These are phyloP conservation scores for Xylaria cubensis DNA, from an alignment of 495 filamentous ascomycete species.

Conservation along the genomic window DNA sequence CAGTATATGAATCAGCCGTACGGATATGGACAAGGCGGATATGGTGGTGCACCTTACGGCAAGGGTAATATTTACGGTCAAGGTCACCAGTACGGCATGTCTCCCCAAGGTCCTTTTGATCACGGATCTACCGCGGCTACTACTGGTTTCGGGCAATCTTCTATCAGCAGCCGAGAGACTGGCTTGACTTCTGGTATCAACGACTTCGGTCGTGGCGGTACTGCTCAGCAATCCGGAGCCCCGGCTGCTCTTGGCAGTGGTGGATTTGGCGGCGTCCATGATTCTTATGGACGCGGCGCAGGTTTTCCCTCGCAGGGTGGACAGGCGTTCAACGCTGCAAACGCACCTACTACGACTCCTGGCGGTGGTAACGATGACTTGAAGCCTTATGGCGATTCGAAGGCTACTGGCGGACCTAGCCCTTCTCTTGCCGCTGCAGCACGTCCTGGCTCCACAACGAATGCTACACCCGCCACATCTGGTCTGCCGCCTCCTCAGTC, in stretches of 20 bases:
- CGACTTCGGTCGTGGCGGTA: constrained; percentile 79
- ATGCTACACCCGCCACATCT: constrained; percentile 68
- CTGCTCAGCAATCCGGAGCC: constrained; percentile 69
- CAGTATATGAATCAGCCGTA: constrained; percentile 78
- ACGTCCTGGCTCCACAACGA: constrained; percentile 85
- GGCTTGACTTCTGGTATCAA: constrained; percentile 61
- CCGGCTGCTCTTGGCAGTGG: constrained; percentile 68
- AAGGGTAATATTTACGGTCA: constrained; percentile 84
- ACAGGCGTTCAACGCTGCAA: constrained; percentile 71
- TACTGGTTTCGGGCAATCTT: constrained; percentile 73
- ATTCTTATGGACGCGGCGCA: constrained; percentile 76
- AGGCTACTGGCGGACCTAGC: constrained; percentile 76
- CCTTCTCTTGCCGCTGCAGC: constrained; percentile 81
- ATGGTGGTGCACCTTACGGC: constrained; percentile 73
- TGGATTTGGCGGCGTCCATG: constrained; percentile 75
- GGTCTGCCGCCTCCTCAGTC: constrained; percentile 80
- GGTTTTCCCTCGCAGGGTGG: constrained; percentile 67
- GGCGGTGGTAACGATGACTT: constrained; percentile 68
- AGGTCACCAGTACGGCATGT: constrained; percentile 78
- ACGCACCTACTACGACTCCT: constrained; percentile 63
- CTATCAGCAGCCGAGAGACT: constrained; percentile 71
- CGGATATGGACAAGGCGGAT: constrained; percentile 69
- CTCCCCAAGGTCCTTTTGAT: constrained; percentile 75
- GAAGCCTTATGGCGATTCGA: constrained; percentile 76
- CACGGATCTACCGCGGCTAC: constrained; percentile 78